phyloP scores from a whole-genome alignment of 768 basidiomycete species.

The Boletus barrowsii region DNA sequence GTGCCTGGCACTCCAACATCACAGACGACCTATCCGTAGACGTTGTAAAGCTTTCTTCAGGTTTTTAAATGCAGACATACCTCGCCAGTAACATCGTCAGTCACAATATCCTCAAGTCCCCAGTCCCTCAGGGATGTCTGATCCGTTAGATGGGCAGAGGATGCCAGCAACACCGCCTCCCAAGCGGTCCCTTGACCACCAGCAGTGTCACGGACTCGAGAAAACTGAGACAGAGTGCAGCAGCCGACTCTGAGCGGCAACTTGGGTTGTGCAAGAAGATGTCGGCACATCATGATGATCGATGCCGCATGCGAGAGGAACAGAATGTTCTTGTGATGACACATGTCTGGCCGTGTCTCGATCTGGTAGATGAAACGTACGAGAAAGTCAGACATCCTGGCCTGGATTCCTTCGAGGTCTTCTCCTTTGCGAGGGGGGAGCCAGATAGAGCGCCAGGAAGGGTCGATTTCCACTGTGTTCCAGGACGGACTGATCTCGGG shows the following conservation, averaged over 20 bases:
- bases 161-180: conserved; percentile 46
- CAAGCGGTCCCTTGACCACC: conserved; percentile 41
- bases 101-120: conserved; percentile 75
- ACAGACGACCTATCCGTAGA: conserved; percentile 53
- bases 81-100: conserved; percentile 49
- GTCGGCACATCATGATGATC: conserved; percentile 60
- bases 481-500: conserved; percentile 62
- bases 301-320: conserved; percentile 78
- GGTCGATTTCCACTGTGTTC: conserved; percentile 59
- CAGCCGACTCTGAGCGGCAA: conserved; percentile 67
- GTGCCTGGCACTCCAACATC: conserved; percentile 70
- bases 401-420: conserved; percentile 57
- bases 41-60: background rate
- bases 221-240: conserved; percentile 64
- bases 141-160: conserved; percentile 52
- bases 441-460: conserved; percentile 61
- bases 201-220: conserved; percentile 29
- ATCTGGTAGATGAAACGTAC: conserved; percentile 48
- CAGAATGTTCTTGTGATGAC: conserved; percentile 49
- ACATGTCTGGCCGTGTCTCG: conserved; percentile 39
- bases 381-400: conserved; percentile 54
- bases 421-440: conserved; percentile 76
- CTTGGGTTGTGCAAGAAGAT: conserved; percentile 50
- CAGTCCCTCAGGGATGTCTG: conserved; percentile 66
- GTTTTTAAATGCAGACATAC: conserved; percentile 35